Evolutionary conservation across 371 early-diverging fungal genomes (phyloP).

Genomic region (Haplosporangium sp.): DNA sequence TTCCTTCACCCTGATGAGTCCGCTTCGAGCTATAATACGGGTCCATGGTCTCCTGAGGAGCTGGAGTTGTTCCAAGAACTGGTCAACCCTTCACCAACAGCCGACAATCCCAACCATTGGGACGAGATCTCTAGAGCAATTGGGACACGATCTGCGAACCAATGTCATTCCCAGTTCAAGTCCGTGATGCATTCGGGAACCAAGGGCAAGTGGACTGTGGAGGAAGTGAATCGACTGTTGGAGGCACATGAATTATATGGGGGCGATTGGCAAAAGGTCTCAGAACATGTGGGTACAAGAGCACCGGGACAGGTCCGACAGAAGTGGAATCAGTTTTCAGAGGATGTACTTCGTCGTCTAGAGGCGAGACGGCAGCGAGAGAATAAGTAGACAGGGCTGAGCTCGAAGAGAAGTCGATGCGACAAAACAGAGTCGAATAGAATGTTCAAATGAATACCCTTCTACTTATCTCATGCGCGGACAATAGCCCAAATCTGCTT

Average conservation of each 20-base stretch:
- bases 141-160: constrained; percentile 29
- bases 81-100: constrained; percentile 14
- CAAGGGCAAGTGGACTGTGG: constrained; percentile 39
- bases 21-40: constrained; percentile 5
- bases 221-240: constrained; percentile 9
- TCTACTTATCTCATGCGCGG: too few relatives aligned
- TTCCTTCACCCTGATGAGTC: constrained; percentile 17
- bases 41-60: constrained; percentile 33
- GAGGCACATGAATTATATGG: constrained; percentile 26
- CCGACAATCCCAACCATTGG: constrained; percentile 26
- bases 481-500: too few relatives aligned
- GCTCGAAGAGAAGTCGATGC: neutral
- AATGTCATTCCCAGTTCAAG: constrained; percentile 39
- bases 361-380: constrained; percentile 8
- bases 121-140: constrained; percentile 32
- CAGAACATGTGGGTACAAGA: constrained; percentile 21
- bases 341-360: constrained; percentile 17
- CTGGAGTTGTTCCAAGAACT: constrained; percentile 30
- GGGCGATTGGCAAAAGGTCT: constrained; percentile 27
- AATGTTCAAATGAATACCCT: too few relatives aligned
- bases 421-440: too few relatives aligned
- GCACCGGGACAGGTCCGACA: constrained; percentile 34
- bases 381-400: neutral
- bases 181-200: constrained; percentile 34
- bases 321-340: constrained; percentile 33